Percentiles rank a stretch among this genome's conserved stretches.
phyloP scores from a whole-genome alignment of 2,329 filamentous ascomycete genomes.

The Ascochyta clinopodiicola region DNA sequence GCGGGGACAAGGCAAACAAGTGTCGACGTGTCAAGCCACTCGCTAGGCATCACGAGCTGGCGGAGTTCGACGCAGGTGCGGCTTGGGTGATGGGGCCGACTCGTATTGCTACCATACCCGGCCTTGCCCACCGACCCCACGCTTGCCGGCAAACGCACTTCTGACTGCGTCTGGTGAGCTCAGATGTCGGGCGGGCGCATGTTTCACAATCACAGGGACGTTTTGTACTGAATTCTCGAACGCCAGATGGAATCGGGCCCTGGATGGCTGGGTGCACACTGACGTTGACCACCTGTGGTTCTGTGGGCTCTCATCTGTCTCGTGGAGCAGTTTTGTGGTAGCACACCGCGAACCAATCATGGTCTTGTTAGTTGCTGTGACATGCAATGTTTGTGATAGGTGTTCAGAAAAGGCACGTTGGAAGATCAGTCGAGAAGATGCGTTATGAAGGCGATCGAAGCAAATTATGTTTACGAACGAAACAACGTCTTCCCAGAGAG shows the following conservation, averaged over 20 bases:
- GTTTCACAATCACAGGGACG: neutral
- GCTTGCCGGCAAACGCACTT: neutral
- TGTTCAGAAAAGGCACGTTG: neutral
- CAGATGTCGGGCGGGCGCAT: neutral
- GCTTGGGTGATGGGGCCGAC: neutral
- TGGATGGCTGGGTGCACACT: conserved; percentile 1
- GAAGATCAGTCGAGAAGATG: neutral
- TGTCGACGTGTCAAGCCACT: conserved; percentile 14
- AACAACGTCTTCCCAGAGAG: neutral
- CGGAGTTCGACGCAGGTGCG: neutral
- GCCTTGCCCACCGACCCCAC: no score
- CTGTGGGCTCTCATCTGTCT: neutral
- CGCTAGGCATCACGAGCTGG: neutral
- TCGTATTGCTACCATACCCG: neutral
- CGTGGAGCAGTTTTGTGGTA: no score
- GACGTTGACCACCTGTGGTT: neutral
- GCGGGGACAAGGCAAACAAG: conserved; percentile 15
- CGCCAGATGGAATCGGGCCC: conserved; percentile 1
- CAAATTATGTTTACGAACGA: neutral
- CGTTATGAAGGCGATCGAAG: neutral
- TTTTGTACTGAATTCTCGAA: neutral
- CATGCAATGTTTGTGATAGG: neutral
- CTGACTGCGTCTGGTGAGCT: conserved; percentile 6
- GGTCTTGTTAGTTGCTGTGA: neutral
- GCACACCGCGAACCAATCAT: no score